Percentiles rank a stretch among this genome's conserved stretches.
Evolutionary conservation across 345 rosid species (phyloP).

Genomic region (Rhodamnia argentea): DNA sequence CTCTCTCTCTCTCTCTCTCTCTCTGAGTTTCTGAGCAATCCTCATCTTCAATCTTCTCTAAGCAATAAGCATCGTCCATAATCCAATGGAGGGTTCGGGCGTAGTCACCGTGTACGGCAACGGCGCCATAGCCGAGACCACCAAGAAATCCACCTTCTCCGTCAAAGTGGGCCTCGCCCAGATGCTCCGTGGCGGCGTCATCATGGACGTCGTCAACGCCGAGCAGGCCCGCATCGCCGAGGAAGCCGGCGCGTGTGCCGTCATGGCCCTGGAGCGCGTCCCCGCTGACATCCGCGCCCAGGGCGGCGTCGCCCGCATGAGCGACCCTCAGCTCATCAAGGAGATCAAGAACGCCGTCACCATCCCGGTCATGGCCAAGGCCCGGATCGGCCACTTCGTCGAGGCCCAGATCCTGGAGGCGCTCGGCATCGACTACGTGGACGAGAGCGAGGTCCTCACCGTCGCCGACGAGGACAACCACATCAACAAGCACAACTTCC

Average conservation of each 20-base stretch:
- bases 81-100: slow-evolving; percentile 20
- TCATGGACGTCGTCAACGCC: slow-evolving; percentile 32
- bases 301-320: slow-evolving; percentile 36
- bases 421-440: slow-evolving; percentile 25
- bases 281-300: slow-evolving; percentile 30
- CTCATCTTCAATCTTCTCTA: neutral
- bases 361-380: slow-evolving; percentile 36
- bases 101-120: slow-evolving; percentile 32
- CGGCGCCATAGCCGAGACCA: slow-evolving; percentile 27
- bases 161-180: slow-evolving; percentile 35
- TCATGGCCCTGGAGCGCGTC: slow-evolving; percentile 35
- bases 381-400: slow-evolving; percentile 33
- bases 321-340: slow-evolving; percentile 28
- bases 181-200: slow-evolving; percentile 34
- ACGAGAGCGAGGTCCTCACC: slow-evolving; percentile 30
- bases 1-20: neutral
- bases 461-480: slow-evolving; percentile 24
- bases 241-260: slow-evolving; percentile 36
- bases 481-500: slow-evolving; percentile 32
- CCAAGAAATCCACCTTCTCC: slow-evolving; percentile 20
- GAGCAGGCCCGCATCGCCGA: slow-evolving; percentile 33
- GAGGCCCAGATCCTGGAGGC: slow-evolving; percentile 35
- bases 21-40: neutral
- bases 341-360: slow-evolving; percentile 27
- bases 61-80: neutral